A percentile compares a stretch with the other conserved stretches of the same genome.
These are phyloP conservation scores for Trichoderma asperelloides DNA, from an alignment of 495 filamentous ascomycete species.

Conservation along the genomic window DNA sequence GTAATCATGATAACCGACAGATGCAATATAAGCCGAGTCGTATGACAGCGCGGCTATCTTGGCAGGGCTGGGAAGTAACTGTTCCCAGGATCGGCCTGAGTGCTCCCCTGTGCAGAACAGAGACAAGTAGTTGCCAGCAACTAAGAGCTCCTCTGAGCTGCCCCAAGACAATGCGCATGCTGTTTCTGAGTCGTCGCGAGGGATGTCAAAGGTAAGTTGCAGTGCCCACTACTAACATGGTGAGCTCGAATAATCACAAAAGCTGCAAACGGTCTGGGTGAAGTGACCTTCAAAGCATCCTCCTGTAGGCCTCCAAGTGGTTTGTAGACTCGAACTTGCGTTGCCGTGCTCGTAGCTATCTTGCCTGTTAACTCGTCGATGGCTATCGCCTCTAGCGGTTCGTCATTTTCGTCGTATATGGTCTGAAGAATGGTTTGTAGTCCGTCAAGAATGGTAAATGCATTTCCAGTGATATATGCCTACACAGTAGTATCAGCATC, in stretches of 20 bases:
- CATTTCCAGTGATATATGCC: constrained; percentile 85
- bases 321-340: constrained; percentile 65
- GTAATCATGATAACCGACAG: constrained; percentile 68
- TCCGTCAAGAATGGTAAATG: constrained; percentile 70
- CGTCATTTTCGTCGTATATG: constrained; percentile 73
- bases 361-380: constrained; percentile 78
- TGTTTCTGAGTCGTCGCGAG: constrained; percentile 14
- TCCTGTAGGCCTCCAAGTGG: constrained; percentile 59
- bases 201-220: constrained; percentile 32
- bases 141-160: constrained; percentile 67
- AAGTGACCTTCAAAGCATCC: constrained; percentile 55
- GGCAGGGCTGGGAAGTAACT: constrained; percentile 58
- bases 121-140: constrained; percentile 61
- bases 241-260: not conserved
- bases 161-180: constrained; percentile 78
- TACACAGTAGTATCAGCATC: constrained; percentile 22
- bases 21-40: constrained; percentile 77
- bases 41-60: constrained; percentile 76
- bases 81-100: constrained; percentile 59
- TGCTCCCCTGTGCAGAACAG: constrained; percentile 55
- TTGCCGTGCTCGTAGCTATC: constrained; percentile 63
- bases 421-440: constrained; percentile 77
- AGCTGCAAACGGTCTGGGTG: not conserved
- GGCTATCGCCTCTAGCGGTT: constrained; percentile 59
- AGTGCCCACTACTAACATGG: constrained; percentile 37